Base-by-base conservation (phyloP, 2,329 filamentous ascomycete species). In the Colletotrichum caudatum region DNA sequence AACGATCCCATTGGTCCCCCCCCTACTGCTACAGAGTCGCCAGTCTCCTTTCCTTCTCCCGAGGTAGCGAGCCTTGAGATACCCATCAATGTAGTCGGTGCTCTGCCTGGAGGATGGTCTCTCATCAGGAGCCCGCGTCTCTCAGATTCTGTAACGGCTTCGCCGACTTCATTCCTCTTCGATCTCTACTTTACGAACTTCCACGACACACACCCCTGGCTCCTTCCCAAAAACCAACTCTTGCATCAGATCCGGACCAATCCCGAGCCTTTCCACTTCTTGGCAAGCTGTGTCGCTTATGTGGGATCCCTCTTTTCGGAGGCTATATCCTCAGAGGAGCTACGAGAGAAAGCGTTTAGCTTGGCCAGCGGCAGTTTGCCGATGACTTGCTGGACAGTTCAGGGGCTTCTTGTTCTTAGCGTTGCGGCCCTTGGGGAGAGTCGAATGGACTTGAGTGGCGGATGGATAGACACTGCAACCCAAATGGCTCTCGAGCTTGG, bases 231-330 rank as follows among this genome's bases (percentile, higher is more conserved):
- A 20, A 61, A 54, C 16, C 64, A 73, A 29, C 66, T 74, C 16
- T 54, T 74, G 7, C 39, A 26, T 33, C 73, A 41, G 8, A 64
- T 74, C 18, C 48, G 64, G 29, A 33, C 58, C 0, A 37, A 72
- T 6, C 59, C 69, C 50, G 23, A 69, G 26, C 20, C 69, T 33
- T 66, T 74, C 2, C 74, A 78, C n/a, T 81, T 81, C 39, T 66
- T 81, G 14, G 74, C 79, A 20, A 75, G 76, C 23, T 79, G 80
- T 6, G 76, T 83, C 69, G 75, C 79, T 61, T 83, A 80, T 54
- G 80, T 82, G 20, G 82, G 81, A n/a, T 82, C 81, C 8, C 73
- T 83, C 7, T 82, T 81, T 73, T 74, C 75, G 8, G 66, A 75
- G 20, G 74, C 79, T 44, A 73, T 78, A 1, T 73, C 75, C 14